phyloP scores from a whole-genome alignment of 1,284 basidiomycete species.

The Chiua sp. region DNA sequence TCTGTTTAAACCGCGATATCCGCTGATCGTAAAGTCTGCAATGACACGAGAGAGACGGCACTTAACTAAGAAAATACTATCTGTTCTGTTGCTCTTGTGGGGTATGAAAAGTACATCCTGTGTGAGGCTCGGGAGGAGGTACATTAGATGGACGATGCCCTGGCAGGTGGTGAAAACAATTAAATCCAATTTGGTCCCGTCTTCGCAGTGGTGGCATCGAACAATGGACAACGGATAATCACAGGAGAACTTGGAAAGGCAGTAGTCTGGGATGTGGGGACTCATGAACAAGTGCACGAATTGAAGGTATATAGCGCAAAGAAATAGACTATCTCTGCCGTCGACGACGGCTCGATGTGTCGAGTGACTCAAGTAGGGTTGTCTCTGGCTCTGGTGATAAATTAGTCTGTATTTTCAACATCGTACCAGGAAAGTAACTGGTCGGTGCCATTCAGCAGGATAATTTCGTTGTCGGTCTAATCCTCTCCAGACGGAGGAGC shows the following conservation, averaged over 20 bases:
- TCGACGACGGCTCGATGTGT: too few relatives aligned
- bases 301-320: not conserved
- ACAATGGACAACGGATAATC: not conserved
- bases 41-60: not conserved
- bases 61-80: not conserved
- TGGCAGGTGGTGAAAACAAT: not conserved
- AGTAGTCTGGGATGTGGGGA: not conserved
- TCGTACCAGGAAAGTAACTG: not conserved
- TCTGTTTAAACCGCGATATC: not conserved
- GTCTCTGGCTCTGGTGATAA: conserved; percentile 1
- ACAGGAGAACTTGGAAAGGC: not conserved
- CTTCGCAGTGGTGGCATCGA: not conserved
- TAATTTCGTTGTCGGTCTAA: not conserved
- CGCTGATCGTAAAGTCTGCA: not conserved
- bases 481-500: not conserved
- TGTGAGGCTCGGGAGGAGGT: not conserved
- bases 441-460: not conserved
- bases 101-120: not conserved
- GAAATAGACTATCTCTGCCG: not conserved
- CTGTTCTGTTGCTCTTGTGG: not conserved
- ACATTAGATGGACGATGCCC: not conserved
- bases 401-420: not conserved
- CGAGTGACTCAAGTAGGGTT: conserved; percentile 2
- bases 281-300: not conserved
- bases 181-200: not conserved